Evolutionary conservation across 495 filamentous ascomycete genomes (phyloP), one percentile per base, ranked within the genome.

Genomic region (Trichoderma asperelloides): DNA sequence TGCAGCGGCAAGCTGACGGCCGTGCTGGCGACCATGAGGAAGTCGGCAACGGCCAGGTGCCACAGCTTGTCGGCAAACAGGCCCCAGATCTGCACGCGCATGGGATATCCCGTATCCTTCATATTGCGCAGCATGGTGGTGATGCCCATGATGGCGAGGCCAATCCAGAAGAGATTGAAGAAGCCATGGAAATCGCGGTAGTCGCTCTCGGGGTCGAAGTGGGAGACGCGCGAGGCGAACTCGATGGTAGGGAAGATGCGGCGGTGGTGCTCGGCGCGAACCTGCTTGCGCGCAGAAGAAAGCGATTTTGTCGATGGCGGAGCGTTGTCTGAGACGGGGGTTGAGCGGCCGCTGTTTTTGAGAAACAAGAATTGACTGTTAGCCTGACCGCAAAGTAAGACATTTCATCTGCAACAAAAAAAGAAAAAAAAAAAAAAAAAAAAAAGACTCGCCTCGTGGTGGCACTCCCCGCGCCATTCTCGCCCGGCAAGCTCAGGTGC

Each of bases 131-230:
- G 78, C 79, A 90, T 88, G 11, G 90, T 91, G 13, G 95, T 98
- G 65, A 97, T 88, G 68, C 93, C 91, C 95, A 98, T 97, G 76
- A 98, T 96, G 65, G 92, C 90, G 66, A 98, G 79, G 6, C 90
- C 92, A 63, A 98, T 93, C 95, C 95, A 98, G 78, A 98, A 98
- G 51, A 98, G 84, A 55, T 93, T 89, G 77, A 96, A 98, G 84
- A 98, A 98, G 69, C 95, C 95, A 69, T 92, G 87, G 77, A 98
- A 98, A 72, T 98, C 91, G 67, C 88, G 87, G 70, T 98, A 96
- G 71, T 96, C 91, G 79, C 90, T 94, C 64, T 85, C 84, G 16
- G 92, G 92, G 76, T 98, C 95, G 77, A 98, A 97, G 76, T 98
- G 94, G 11, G 94, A 97, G 21, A 97, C 91, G 40, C 95, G 88